A percentile compares a stretch with the other conserved stretches of the same genome.
These are phyloP conservation scores for Jaapia argillacea DNA, from an alignment of 768 basidiomycete genomes.

Conservation along the genomic window DNA sequence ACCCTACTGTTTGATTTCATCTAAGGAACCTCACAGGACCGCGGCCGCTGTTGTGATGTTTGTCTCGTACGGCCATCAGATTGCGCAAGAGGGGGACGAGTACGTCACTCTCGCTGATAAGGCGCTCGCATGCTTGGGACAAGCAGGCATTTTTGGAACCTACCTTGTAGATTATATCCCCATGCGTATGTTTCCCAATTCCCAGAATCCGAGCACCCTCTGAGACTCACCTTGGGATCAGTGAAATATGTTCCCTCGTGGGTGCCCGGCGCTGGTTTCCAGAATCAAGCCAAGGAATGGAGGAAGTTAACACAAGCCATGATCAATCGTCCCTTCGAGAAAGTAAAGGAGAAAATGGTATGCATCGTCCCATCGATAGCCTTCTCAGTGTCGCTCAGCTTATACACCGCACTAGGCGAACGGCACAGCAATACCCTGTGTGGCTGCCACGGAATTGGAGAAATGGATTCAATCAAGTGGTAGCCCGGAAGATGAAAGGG, in stretches of 20 bases:
- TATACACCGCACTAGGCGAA: not conserved
- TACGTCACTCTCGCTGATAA: constrained; percentile 9
- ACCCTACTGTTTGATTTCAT: constrained; percentile 5
- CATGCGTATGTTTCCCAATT: constrained; percentile 2
- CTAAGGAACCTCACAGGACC: constrained; percentile 1
- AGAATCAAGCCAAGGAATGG: constrained; percentile 4
- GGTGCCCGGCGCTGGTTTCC: constrained; percentile 11
- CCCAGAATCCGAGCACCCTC: not conserved
- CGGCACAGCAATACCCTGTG: not conserved
- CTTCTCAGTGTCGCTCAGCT: too few relatives aligned
- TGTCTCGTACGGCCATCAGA: constrained; percentile 10
- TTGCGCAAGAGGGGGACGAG: constrained; percentile 5
- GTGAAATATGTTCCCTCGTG: constrained; percentile 11
- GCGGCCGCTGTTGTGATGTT: constrained; percentile 7
- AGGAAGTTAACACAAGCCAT: not conserved
- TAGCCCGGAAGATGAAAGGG: not conserved
- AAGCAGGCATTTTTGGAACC: constrained; percentile 3
- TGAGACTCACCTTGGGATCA: not conserved
- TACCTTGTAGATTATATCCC: constrained; percentile 8
- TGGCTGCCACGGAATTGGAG: not conserved
- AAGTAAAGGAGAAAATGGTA: constrained; percentile 3
- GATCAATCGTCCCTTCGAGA: not conserved
- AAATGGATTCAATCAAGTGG: not conserved
- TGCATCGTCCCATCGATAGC: too few relatives aligned
- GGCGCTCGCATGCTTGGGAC: not conserved